These are phyloP conservation scores for Astrothelium subdiscretum DNA, from an alignment of 495 filamentous ascomycete species.

Conservation along the genomic window DNA sequence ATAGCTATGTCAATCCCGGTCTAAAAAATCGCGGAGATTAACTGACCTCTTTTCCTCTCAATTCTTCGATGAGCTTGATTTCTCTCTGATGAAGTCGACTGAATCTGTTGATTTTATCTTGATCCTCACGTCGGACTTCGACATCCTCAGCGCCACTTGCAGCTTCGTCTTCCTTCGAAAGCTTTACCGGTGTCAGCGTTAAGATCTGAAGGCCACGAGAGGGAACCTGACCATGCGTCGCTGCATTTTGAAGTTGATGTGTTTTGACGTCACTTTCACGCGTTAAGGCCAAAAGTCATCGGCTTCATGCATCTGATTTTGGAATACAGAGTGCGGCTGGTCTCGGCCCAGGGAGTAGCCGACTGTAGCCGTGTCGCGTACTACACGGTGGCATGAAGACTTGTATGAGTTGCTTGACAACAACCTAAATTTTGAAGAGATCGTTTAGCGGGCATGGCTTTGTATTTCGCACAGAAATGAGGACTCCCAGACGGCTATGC, in stretches of 20 bases:
- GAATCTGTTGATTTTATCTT: slow-evolving; percentile 98
- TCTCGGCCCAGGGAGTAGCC: neutral
- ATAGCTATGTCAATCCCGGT: neutral
- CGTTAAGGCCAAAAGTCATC: neutral
- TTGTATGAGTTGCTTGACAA: neutral
- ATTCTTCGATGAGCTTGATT: slow-evolving; percentile 60
- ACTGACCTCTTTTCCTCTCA: slow-evolving; percentile 71
- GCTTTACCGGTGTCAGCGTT: slow-evolving; percentile 38
- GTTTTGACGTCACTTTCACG: neutral
- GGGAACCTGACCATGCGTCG: slow-evolving; percentile 26
- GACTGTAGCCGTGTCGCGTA: neutral
- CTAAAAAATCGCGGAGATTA: neutral
- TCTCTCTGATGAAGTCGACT: slow-evolving; percentile 87
- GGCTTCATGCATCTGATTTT: neutral
- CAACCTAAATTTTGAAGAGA: too few species aligned
- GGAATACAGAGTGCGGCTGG: neutral
- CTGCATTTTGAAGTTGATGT: slow-evolving; percentile 15
- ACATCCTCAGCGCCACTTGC: slow-evolving; percentile 62
- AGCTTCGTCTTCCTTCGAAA: slow-evolving; percentile 83
- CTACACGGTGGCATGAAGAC: neutral
- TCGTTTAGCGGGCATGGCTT: neutral
- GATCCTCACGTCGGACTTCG: slow-evolving; percentile 88
- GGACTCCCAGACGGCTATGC: neutral
- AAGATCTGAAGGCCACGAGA: neutral
- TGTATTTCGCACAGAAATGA: neutral